Percentiles rank a stretch among this genome's conserved stretches.
Evolutionary conservation across 163 green algal species (phyloP).

Genomic region (Coccomyxa subellipsoidea): DNA sequence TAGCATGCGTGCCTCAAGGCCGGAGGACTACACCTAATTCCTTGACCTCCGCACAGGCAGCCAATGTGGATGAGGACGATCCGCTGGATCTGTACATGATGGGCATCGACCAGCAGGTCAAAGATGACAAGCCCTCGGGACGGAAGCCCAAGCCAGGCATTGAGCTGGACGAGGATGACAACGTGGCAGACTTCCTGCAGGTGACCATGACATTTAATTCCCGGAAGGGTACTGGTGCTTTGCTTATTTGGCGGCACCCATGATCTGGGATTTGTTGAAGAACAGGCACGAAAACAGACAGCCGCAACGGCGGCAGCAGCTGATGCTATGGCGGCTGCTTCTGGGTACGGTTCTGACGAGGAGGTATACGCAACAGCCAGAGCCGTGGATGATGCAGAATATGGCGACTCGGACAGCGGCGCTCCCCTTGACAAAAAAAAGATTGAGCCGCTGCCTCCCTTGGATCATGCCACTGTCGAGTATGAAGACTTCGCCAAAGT

Average conservation of each 20-base stretch:
- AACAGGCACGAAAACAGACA: neutral
- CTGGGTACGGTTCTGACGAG: conserved; percentile 60
- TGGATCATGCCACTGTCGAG: conserved; percentile 52
- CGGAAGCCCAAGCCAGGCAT: conserved; percentile 6
- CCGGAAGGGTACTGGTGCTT: neutral
- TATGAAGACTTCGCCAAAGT: conserved; percentile 79
- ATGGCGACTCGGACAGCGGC: conserved; percentile 39
- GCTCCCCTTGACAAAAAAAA: conserved; percentile 17
- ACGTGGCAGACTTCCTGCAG: conserved; percentile 60
- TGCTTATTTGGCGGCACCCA: neutral
- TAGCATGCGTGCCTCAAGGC: neutral
- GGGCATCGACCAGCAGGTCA: conserved; percentile 53
- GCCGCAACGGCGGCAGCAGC: conserved; percentile 12
- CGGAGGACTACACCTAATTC: neutral
- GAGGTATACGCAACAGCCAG: conserved; percentile 68
- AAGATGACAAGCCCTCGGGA: conserved; percentile 27
- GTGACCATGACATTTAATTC: conserved; percentile 48
- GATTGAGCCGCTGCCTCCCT: conserved; percentile 43
- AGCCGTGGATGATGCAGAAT: conserved; percentile 33
- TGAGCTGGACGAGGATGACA: conserved; percentile 66
- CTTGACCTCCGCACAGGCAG: neutral
- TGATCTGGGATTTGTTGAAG: neutral
- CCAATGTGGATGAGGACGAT: conserved; percentile 58
- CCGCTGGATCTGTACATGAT: conserved; percentile 85
- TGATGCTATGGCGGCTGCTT: conserved; percentile 25